Base-by-base conservation (phyloP, 176 grass and related monocot species). In the Canna indica region DNA sequence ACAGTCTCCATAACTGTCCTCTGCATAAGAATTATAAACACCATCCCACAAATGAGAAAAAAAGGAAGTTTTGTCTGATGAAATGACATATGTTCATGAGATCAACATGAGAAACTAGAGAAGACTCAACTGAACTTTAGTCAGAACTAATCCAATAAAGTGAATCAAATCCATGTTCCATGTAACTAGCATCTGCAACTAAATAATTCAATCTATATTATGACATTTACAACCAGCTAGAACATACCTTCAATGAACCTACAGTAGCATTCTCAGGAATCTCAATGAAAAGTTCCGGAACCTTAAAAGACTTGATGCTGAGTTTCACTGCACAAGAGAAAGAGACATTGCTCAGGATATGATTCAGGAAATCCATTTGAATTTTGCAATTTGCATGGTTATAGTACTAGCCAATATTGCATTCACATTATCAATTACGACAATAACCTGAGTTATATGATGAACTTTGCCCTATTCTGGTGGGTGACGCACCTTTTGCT, bases 261-360 rank as follows among this genome's bases (percentile, higher is more conserved):
- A 99, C 78, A 34, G 95, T 90, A 35, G 89, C 89, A 35, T 78
- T 94, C 85, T 99, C 95, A 68, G 95, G 84, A 69, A 99, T 83
- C 73, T 99, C 90, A 73, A 99, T 85, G 68, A 83, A 84, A 80
- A 99, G 95, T 83, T 99, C 90, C 72, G 95, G 95, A 39, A 99
- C 87, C 76, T 90, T 89, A 81, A 99, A 93, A 47, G 95, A 99
- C 64, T 94, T 94, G 72, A 99, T 94, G 53, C 73, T 83, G 62
- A 99, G 73, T 80, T 90, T 94, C 68, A 99, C 95, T 91, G 82
- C 14, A 82, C n/a, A n/a, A n/a, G n/a, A 75, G 36, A 24, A 65
- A 20, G 78, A 73, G 45, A 32, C 47, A 7, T 35, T 25, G 18
- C 53, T 73, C 61, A 70, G 11, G 58, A 66, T 30, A 24, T 5